Evolutionary conservation across 305 asterid species (phyloP).

Genomic region (Fraxinus paxiana): DNA sequence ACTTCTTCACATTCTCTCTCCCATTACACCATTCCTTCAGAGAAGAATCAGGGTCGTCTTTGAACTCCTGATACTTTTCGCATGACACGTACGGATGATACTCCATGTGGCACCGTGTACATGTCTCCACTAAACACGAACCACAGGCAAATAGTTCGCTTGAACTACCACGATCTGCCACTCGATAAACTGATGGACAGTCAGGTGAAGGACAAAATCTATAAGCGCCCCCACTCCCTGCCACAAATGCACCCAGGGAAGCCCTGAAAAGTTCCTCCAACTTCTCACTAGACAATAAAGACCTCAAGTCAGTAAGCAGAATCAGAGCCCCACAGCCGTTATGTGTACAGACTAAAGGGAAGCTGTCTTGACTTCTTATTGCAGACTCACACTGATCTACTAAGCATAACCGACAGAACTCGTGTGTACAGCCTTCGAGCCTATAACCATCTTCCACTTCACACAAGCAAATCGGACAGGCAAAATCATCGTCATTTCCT

Average conservation of each 20-base stretch:
- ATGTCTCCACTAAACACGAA: constrained; percentile 74
- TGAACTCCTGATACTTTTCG: constrained; percentile 60
- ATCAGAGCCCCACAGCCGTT: constrained; percentile 49
- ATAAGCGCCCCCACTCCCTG: constrained; percentile 53
- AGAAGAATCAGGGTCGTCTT: constrained; percentile 71
- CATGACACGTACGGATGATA: constrained; percentile 70
- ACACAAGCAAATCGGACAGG: constrained; percentile 73
- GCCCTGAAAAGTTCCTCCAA: constrained; percentile 80
- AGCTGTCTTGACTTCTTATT: constrained; percentile 51
- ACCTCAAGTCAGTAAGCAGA: constrained; percentile 56
- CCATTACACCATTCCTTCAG: constrained; percentile 75
- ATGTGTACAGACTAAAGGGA: constrained; percentile 59
- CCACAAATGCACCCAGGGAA: constrained; percentile 66
- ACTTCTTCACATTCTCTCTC: constrained; percentile 63
- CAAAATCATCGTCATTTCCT: constrained; percentile 27
- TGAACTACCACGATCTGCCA: constrained; percentile 28
- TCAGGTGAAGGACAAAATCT: constrained; percentile 92
- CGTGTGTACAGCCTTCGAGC: constrained; percentile 72
- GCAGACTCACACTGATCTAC: constrained; percentile 77
- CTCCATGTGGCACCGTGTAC: constrained; percentile 81
- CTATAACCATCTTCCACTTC: constrained; percentile 60
- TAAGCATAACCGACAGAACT: constrained; percentile 71
- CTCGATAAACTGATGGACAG: constrained; percentile 74
- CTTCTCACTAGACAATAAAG: constrained; percentile 49
- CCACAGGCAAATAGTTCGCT: constrained; percentile 52